Conservation (phyloP, 371 early-diverging fungal genomes). For the Neoconidiobolus thromboides region DNA sequence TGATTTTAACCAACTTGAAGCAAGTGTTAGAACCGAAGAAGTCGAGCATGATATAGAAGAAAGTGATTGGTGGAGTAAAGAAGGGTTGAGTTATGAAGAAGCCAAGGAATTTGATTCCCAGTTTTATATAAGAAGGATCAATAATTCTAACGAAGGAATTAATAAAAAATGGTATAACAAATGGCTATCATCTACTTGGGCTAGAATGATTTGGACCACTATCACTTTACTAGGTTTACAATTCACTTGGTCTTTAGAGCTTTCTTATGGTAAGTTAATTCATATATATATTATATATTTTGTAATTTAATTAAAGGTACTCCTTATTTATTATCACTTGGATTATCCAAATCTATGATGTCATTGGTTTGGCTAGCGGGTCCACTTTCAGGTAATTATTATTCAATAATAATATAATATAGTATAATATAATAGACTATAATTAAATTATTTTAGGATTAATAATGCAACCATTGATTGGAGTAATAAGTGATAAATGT, state of each 20-base stretch:
- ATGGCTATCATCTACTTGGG: neutral
- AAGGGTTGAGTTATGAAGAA: constrained; percentile 3
- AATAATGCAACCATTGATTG: constrained; percentile 67
- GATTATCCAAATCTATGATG: constrained; percentile 59
- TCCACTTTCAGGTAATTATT: constrained; percentile 61
- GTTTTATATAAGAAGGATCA: neutral
- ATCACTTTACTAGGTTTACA: constrained; percentile 1
- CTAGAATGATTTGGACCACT: neutral
- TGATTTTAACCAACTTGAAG: no score
- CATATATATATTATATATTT: neutral
- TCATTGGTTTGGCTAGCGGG: constrained; percentile 94
- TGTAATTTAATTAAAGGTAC: constrained; percentile 33
- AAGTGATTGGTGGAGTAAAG: neutral
- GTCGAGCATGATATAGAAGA: no score
- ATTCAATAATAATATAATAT: neutral
- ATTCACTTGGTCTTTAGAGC: constrained; percentile 5
- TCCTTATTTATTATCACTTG: constrained; percentile 72
- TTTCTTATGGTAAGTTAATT: constrained; percentile 8
- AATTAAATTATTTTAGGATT: constrained; percentile 22
- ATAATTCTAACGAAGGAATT: neutral
- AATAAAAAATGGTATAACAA: neutral
- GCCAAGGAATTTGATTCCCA: constrained; percentile 3
- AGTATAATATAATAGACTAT: no score
- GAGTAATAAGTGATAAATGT: constrained; percentile 51
- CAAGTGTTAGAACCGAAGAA: no score